Conservation (phyloP, 2,329 filamentous ascomycete genomes). For the Trichophyton schoenleinii region DNA sequence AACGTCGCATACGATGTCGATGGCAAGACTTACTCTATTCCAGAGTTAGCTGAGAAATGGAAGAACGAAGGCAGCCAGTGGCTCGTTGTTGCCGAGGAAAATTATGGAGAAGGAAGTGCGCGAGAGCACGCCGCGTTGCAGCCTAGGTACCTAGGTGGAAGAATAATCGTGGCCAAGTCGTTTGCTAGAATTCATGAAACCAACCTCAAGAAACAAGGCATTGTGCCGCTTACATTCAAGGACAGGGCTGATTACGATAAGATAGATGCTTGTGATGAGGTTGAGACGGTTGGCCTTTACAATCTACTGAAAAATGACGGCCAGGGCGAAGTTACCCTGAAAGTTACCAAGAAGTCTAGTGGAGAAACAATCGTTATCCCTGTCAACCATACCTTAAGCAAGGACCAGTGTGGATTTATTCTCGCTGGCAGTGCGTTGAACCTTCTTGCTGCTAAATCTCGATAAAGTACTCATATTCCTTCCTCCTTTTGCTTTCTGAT, state of each 20-base stretch:
- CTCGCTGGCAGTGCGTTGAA: conserved; percentile 90
- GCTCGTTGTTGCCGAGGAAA: conserved; percentile 94
- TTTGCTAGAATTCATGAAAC: conserved; percentile 93
- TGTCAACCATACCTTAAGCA: conserved; percentile 76
- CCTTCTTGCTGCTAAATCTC: conserved; percentile 56
- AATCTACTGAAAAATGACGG: conserved; percentile 69
- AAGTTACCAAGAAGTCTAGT: conserved; percentile 46
- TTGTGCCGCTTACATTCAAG: conserved; percentile 83
- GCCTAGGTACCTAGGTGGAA: conserved; percentile 76
- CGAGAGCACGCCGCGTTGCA: conserved; percentile 84
- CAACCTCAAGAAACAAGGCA: conserved; percentile 93
- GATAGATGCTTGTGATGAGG: conserved; percentile 70
- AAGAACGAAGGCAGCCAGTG: conserved; percentile 62
- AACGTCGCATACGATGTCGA: conserved; percentile 84
- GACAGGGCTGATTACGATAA: conserved; percentile 78
- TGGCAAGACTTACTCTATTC: conserved; percentile 63
- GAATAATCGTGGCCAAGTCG: conserved; percentile 71
- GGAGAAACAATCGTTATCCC: conserved; percentile 58
- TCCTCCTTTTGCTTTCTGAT: background rate
- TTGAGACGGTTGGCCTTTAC: conserved; percentile 69
- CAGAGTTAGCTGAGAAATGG: conserved; percentile 76
- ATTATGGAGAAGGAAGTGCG: conserved; percentile 86
- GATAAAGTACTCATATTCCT: background rate
- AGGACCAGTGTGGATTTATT: conserved; percentile 85
- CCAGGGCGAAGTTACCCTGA: conserved; percentile 60